These are phyloP conservation scores for Hibiscus trionum DNA, from an alignment of 345 rosid species.

Conservation along the genomic window DNA sequence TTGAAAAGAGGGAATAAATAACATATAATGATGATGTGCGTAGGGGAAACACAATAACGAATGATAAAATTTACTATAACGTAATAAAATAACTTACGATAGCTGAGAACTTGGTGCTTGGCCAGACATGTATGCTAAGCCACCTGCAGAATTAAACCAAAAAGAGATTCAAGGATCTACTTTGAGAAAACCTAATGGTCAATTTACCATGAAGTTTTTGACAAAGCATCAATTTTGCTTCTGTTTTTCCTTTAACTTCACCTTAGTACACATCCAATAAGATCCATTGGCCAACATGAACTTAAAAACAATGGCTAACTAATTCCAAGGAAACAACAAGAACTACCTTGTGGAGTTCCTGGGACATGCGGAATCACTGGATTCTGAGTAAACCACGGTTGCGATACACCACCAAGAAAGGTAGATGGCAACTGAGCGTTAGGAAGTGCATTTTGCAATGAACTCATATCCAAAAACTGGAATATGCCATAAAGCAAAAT, in stretches of 20 bases:
- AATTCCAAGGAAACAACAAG: neutral
- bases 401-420: conserved; percentile 40
- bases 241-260: neutral
- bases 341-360: conserved; percentile 53
- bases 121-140: conserved; percentile 54
- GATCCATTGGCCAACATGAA: conserved; percentile 8
- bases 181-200: neutral
- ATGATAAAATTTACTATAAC: neutral
- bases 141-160: conserved; percentile 45
- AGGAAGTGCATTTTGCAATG: conserved; percentile 67
- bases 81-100: conserved; percentile 42
- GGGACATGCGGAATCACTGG: conserved; percentile 35
- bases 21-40: neutral
- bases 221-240: neutral
- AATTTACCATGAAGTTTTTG: neutral
- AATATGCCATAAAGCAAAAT: conserved; percentile 16
- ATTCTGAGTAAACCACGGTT: conserved; percentile 66
- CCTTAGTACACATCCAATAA: neutral
- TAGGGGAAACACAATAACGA: neutral
- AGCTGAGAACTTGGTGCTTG: conserved; percentile 55
- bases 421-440: conserved; percentile 36
- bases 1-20: neutral
- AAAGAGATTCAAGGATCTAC: neutral
- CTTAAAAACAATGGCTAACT: neutral
- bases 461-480: conserved; percentile 82